Conservation (phyloP, 768 basidiomycete genomes). For the Hypsizygus marmoreus region DNA sequence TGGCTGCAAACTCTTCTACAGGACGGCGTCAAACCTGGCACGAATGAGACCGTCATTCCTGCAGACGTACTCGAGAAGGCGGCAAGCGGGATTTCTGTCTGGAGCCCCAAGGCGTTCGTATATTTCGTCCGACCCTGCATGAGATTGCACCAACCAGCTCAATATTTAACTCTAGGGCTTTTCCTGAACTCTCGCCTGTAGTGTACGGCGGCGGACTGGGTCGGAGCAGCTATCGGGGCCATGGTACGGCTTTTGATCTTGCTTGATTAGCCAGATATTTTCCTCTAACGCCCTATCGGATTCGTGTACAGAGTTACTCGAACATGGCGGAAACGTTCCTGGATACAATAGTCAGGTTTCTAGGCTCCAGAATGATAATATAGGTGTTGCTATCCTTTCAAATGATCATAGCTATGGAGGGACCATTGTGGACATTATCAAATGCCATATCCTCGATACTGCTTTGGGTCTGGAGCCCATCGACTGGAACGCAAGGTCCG, state of each 20-base stretch:
- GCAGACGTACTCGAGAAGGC: constrained; percentile 20
- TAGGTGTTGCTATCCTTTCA: constrained; percentile 14
- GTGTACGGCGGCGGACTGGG: constrained; percentile 32
- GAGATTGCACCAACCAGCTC: neutral
- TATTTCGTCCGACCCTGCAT: neutral
- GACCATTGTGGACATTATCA: constrained; percentile 2
- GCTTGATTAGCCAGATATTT: neutral
- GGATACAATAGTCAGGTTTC: constrained; percentile 23
- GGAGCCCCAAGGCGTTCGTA: constrained; percentile 15
- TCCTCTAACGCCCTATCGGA: neutral
- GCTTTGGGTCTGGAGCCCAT: too few species aligned
- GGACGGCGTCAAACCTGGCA: constrained; percentile 26
- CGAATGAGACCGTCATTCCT: constrained; percentile 26
- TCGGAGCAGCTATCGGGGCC: constrained; percentile 24
- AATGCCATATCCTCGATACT: too few species aligned
- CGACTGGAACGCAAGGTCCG: too few species aligned
- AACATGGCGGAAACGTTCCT: constrained; percentile 23
- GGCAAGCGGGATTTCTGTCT: constrained; percentile 24
- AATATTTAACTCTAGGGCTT: constrained; percentile 6
- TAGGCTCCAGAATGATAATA: constrained; percentile 11
- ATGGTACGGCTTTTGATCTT: constrained; percentile 17
- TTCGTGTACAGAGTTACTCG: constrained; percentile 7
- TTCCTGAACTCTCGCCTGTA: constrained; percentile 22
- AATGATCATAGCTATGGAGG: constrained; percentile 15
- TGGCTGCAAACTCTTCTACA: constrained; percentile 28